Conservation (phyloP, 176 grass and related monocot species). For the Musa itinerans region DNA sequence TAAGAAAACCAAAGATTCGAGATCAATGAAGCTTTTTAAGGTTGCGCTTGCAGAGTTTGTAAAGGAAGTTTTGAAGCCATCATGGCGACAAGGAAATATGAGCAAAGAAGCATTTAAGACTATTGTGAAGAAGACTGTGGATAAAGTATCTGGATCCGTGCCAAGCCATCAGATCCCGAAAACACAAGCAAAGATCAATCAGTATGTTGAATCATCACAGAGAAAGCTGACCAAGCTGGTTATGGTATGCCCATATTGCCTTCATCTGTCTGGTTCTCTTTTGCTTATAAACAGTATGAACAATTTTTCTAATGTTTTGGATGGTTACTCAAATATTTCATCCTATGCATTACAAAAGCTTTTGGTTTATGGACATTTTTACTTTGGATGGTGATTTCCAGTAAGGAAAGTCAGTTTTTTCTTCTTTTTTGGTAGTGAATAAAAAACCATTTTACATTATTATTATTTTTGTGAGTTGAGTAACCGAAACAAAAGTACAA, state of each 20-base stretch:
- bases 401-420: too few species aligned
- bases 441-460: too few species aligned
- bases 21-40: slow-evolving; percentile 88
- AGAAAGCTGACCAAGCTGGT: slow-evolving; percentile 92
- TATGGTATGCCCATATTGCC: slow-evolving; percentile 60
- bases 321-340: background rate
- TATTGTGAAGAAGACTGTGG: slow-evolving; percentile 96
- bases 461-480: too few species aligned
- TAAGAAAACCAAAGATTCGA: slow-evolving; percentile 59
- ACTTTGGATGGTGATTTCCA: too few species aligned
- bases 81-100: slow-evolving; percentile 95
- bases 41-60: slow-evolving; percentile 87
- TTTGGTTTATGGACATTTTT: too few species aligned
- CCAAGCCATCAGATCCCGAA: slow-evolving; percentile 74
- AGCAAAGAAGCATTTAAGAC: slow-evolving; percentile 94
- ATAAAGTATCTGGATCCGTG: slow-evolving; percentile 80
- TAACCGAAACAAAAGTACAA: too few species aligned
- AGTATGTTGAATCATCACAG: slow-evolving; percentile 79
- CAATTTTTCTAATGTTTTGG: background rate
- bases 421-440: too few species aligned
- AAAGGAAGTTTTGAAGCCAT: slow-evolving; percentile 90
- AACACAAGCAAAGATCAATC: slow-evolving; percentile 72
- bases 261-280: slow-evolving; percentile 22
- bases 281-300: background rate
- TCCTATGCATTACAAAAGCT: background rate